phyloP scores from a whole-genome alignment of 1,284 basidiomycete species.

The Schizophyllum amplum region DNA sequence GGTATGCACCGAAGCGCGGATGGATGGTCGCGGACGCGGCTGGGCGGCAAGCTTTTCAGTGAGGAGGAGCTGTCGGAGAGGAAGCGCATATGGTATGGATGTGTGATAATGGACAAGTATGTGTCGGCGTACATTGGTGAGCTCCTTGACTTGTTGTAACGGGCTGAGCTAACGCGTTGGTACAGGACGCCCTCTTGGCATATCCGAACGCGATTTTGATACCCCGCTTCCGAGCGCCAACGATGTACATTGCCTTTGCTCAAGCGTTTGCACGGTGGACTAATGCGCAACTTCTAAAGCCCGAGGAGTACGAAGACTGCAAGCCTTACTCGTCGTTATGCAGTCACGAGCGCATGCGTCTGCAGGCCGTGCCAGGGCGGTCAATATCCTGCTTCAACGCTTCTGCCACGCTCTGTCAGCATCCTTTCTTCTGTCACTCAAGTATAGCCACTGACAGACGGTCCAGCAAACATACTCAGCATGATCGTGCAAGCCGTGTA shows the following conservation, averaged over 20 bases:
- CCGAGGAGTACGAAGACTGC: constrained; percentile 61
- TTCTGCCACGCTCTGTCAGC: constrained; percentile 62
- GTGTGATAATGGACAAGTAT: constrained; percentile 76
- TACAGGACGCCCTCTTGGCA: constrained; percentile 62
- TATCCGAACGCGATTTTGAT: constrained; percentile 77
- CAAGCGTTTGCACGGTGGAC: constrained; percentile 1
- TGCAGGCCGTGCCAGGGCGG: constrained; percentile 35
- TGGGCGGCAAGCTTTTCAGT: constrained; percentile 55
- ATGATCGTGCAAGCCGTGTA: constrained; percentile 71
- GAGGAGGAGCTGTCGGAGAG: constrained; percentile 65
- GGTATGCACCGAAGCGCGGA: constrained; percentile 80
- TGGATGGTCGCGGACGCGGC: constrained; percentile 52
- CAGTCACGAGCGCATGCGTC: constrained; percentile 23
- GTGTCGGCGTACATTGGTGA: constrained; percentile 71
- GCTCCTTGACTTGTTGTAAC: constrained; percentile 13
- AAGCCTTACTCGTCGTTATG: constrained; percentile 30
- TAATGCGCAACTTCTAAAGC: constrained; percentile 21
- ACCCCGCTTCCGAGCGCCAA: constrained; percentile 59
- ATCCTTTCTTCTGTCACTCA: background rate
- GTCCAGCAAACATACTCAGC: constrained; percentile 52
- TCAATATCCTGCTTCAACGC: constrained; percentile 74
- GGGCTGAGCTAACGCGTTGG: background rate
- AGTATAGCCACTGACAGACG: constrained; percentile 7
- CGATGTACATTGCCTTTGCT: constrained; percentile 38
- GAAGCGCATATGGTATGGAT: constrained; percentile 75